phyloP scores from a whole-genome alignment of 345 rosid species.

The Bretschneidera sinensis region DNA sequence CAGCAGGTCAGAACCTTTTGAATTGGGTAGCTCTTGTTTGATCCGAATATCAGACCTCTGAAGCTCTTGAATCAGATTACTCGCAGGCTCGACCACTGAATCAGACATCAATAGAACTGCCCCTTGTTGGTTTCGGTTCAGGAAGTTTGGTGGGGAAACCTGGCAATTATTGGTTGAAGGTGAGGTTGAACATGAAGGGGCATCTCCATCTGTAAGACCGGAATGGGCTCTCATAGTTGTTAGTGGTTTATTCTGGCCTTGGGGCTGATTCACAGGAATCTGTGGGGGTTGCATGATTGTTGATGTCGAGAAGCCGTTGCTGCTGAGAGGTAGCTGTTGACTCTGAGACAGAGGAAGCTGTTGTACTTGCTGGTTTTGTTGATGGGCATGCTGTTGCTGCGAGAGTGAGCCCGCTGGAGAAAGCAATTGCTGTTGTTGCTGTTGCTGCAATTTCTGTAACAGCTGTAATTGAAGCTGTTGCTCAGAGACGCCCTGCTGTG shows the following conservation, averaged over 20 bases:
- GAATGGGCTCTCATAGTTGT: conserved; percentile 54
- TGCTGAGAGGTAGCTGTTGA: conserved; percentile 53
- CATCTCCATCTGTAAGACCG: conserved; percentile 77
- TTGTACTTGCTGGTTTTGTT: conserved; percentile 45
- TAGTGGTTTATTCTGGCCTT: conserved; percentile 46
- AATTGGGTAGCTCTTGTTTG: conserved; percentile 47
- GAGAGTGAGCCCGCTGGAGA: conserved; percentile 51
- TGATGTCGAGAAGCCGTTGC: conserved; percentile 54
- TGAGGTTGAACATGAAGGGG: conserved; percentile 95
- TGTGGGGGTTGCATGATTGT: conserved; percentile 53
- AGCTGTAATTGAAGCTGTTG: conserved; percentile 81
- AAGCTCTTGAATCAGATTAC: conserved; percentile 59
- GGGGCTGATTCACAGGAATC: conserved; percentile 50
- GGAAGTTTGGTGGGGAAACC: conserved; percentile 57
- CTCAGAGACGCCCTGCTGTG: conserved; percentile 67
- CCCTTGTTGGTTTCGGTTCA: conserved; percentile 58
- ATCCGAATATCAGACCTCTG: conserved; percentile 50
- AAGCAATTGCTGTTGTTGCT: conserved; percentile 57
- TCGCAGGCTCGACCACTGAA: conserved; percentile 47
- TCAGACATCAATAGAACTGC: conserved; percentile 52
- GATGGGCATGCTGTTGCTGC: conserved; percentile 52
- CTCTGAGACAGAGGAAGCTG: conserved; percentile 50
- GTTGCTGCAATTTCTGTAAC: conserved; percentile 78
- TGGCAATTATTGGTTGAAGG: conserved; percentile 92
- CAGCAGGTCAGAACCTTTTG: conserved; percentile 47